Conservation (phyloP, 192 early-diverging fungal genomes). For the Coemansia sp. region DNA sequence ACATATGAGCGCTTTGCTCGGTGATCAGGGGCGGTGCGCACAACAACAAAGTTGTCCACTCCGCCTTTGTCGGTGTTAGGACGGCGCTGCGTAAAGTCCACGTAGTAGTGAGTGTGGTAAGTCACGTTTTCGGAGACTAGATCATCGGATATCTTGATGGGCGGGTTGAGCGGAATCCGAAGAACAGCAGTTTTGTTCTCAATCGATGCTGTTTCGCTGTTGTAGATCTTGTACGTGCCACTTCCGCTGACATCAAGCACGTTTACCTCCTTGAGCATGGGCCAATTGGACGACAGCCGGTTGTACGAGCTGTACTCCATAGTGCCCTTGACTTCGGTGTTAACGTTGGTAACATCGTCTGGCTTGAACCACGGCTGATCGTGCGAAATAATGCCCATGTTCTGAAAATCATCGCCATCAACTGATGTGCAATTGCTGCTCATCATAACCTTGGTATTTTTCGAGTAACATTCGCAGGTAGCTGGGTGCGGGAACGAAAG, state of each 20-base stretch:
- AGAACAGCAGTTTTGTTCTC: slow-evolving; percentile 1
- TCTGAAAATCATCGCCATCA: neutral
- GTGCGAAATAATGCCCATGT: slow-evolving; percentile 1
- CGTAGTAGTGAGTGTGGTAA: slow-evolving; percentile 2
- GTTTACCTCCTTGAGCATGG: slow-evolving; percentile 1
- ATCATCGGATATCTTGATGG: neutral
- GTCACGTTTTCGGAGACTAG: neutral
- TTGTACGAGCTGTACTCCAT: slow-evolving; percentile 4
- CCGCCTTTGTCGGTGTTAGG: neutral
- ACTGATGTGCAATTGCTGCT: slow-evolving; percentile 2
- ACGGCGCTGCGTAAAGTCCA: slow-evolving; percentile 1
- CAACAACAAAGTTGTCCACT: neutral
- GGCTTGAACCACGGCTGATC: slow-evolving; percentile 6
- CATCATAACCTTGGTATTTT: neutral
- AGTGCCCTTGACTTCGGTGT: neutral
- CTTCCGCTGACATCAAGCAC: slow-evolving; percentile 5
- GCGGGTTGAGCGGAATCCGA: slow-evolving; percentile 1
- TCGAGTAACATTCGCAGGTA: neutral
- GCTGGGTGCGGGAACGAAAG: slow-evolving; percentile 1
- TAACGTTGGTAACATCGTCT: neutral
- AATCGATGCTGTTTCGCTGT: slow-evolving; percentile 1
- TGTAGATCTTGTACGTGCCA: slow-evolving; percentile 4
- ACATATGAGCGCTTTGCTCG: neutral
- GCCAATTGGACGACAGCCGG: neutral
- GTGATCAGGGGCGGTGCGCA: slow-evolving; percentile 1